Evolutionary conservation across 2,329 filamentous ascomycete genomes (phyloP).

Genomic region (Tolypocladium inflatum): DNA sequence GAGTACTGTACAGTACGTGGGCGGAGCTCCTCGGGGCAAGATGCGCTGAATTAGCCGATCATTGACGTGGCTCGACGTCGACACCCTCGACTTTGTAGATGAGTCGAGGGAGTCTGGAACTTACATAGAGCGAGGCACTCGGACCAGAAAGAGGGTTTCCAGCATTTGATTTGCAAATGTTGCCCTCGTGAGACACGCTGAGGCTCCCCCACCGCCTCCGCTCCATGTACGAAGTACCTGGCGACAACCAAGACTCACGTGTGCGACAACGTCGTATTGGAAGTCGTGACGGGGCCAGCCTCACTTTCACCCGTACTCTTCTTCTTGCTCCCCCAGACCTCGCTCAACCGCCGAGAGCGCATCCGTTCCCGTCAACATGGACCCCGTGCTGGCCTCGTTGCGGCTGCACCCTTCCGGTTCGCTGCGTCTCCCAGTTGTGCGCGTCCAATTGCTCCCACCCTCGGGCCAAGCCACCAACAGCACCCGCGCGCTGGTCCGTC

Average conservation of each 20-base stretch:
- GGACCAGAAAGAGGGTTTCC: background rate
- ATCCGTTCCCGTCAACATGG: too few species aligned
- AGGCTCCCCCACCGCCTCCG: background rate
- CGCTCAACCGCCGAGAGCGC: background rate
- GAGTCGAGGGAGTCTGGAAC: too few species aligned
- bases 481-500: background rate
- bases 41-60: background rate
- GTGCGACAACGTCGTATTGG: background rate
- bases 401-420: background rate
- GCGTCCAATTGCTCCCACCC: background rate
- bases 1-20: too few species aligned
- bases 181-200: background rate
- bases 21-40: background rate
- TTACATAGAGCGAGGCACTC: too few species aligned
- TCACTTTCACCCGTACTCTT: background rate
- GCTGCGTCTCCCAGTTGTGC: too few species aligned
- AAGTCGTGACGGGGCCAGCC: background rate
- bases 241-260: background rate
- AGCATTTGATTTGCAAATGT: background rate
- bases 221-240: too few species aligned
- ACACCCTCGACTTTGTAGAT: background rate
- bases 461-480: background rate
- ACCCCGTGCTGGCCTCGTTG: background rate
- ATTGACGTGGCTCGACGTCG: background rate
- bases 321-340: background rate